A percentile compares a stretch with the other conserved stretches of the same genome.
Conservation (phyloP, 2,329 filamentous ascomycete species). For the Alternaria hordeiaustralica region DNA sequence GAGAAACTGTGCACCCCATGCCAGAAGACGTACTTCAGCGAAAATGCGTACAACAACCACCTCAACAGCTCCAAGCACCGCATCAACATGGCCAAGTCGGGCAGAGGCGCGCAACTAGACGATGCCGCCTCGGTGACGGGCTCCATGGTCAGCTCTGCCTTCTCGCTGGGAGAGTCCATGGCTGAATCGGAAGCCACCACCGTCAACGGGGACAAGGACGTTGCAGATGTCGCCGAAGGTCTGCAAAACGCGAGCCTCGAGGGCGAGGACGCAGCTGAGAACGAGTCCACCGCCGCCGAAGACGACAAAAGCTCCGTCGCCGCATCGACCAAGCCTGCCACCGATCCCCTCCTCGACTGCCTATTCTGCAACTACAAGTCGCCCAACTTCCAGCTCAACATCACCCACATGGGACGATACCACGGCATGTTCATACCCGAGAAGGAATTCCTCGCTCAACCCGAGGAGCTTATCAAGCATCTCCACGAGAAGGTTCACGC, state of each 20-base stretch:
- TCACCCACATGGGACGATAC: slow-evolving; percentile 86
- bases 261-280: slow-evolving; percentile 51
- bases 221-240: slow-evolving; percentile 77
- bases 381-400: slow-evolving; percentile 74
- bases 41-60: slow-evolving; percentile 95
- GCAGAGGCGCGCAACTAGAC: slow-evolving; percentile 51
- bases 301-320: slow-evolving; percentile 49
- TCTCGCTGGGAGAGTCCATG: slow-evolving; percentile 85
- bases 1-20: slow-evolving; percentile 83
- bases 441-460: slow-evolving; percentile 78
- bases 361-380: slow-evolving; percentile 93
- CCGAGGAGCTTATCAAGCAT: slow-evolving; percentile 80
- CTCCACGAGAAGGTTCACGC: slow-evolving; percentile 81
- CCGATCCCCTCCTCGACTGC: slow-evolving; percentile 63
- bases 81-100: slow-evolving; percentile 63
- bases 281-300: slow-evolving; percentile 47
- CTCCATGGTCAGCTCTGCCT: slow-evolving; percentile 88
- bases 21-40: slow-evolving; percentile 92
- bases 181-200: slow-evolving; percentile 56
- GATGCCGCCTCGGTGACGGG: slow-evolving; percentile 68
- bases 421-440: slow-evolving; percentile 98
- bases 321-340: slow-evolving; percentile 36
- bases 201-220: slow-evolving; percentile 73
- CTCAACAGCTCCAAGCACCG: slow-evolving; percentile 90
- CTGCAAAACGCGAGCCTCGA: slow-evolving; percentile 69